Base-by-base conservation (phyloP, 1,284 basidiomycete genomes). In the Ustanciosporium gigantosporum region DNA sequence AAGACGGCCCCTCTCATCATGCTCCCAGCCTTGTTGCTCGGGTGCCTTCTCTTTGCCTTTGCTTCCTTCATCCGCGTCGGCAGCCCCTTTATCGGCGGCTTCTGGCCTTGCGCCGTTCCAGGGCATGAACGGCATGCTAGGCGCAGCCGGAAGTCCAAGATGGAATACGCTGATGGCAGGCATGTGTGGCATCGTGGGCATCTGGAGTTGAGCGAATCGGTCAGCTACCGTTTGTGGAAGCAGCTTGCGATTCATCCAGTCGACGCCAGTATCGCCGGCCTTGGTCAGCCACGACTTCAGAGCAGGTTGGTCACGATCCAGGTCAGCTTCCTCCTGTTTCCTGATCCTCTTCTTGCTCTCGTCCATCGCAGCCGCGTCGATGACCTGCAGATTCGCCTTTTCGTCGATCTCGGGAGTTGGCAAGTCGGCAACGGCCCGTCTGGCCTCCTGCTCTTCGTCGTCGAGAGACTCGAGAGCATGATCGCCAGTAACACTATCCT, bases 91-190 rank as follows among this genome's bases (percentile, higher is more conserved):
- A 20, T 43, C 38, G 20, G 21, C 36, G 9, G 9, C 36, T 9
- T 9, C 11, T 22, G 52, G 59, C 25, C 46, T 47, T 20, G 48
- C 31, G 8, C 39, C 47, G 15, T 51, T 51, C 68, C 68, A 69
- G 1, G 58, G 50, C 45, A 66, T 59, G 38, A 67, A 64, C n/a
- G 32, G 31, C 42, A 44, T 36, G 25, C 38, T 56, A 4, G 46
- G 47, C 9, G 59, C 38, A 13, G 59, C 47, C 6, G 57, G 50
- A 16, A 70, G 32, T 9, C 43, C 55, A 19, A 72, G 60, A 9
- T 72, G 69, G 53, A 70, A 72, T 25, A 72, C 69, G 22, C 48
- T 55, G 39, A 70, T 64, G 22, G 66, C 60, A 2, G 66, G 65
- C 49, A 67, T 61, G 13, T 48, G 27, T 1, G 60, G 60, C 60